Evolutionary conservation across 176 grass and related monocot genomes (phyloP).

Genomic region (Lolium rigidum): DNA sequence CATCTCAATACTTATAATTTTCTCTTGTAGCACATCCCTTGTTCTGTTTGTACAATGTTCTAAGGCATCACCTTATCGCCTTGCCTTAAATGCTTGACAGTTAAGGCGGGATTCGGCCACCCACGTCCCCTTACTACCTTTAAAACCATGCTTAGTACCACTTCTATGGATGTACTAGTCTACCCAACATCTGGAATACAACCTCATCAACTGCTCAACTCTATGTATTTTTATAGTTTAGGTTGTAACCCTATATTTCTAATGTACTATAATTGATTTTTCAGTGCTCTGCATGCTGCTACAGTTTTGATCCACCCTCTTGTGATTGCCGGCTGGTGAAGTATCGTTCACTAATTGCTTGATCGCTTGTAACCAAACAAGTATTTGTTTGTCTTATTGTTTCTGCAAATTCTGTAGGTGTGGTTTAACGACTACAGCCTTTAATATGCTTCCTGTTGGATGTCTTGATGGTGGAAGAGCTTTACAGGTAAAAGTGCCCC

Average conservation of each 20-base stretch:
- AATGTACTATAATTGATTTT: constrained; percentile 43
- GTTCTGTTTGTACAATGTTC: not conserved
- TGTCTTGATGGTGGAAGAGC: constrained; percentile 98
- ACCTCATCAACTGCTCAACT: not conserved
- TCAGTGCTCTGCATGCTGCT: constrained; percentile 92
- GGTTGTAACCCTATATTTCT: constrained; percentile 2
- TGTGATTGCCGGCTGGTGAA: constrained; percentile 97
- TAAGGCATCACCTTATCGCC: not conserved
- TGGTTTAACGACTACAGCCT: constrained; percentile 94
- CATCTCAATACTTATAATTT: not conserved
- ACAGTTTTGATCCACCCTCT: constrained; percentile 94
- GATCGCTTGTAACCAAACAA: constrained; percentile 10
- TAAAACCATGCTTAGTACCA: not conserved
- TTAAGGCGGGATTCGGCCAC: not conserved
- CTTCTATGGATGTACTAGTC: constrained; percentile 16
- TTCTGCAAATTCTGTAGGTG: constrained; percentile 65
- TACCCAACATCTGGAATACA: not conserved
- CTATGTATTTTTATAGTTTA: not conserved
- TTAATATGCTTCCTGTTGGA: constrained; percentile 98
- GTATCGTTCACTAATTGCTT: constrained; percentile 28
- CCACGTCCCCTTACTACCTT: not conserved
- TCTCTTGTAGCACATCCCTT: not conserved
- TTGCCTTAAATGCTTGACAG: not conserved
- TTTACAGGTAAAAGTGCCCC: constrained; percentile 64
- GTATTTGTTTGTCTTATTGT: constrained; percentile 41